Evolutionary conservation across 176 grass and related monocot species (phyloP).

Genomic region (Guadua angustifolia): DNA sequence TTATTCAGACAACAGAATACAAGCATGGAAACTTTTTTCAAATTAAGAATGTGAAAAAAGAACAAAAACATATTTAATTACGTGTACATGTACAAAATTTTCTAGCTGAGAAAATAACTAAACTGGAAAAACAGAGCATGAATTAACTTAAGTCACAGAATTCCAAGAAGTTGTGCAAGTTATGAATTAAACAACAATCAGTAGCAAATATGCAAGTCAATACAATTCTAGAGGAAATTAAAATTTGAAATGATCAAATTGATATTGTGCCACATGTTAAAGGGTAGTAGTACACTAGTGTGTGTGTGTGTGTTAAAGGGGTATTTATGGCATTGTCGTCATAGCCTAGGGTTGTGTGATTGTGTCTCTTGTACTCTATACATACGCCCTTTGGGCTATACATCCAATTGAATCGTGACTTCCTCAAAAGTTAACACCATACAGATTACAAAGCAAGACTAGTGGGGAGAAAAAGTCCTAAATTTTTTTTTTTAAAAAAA

Average conservation of each 20-base stretch:
- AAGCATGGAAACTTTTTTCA: not conserved
- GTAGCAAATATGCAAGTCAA: slow-evolving; percentile 23
- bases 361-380: not conserved
- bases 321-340: not conserved
- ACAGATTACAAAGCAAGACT: not conserved
- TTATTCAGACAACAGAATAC: not conserved
- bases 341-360: not conserved
- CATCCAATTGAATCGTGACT: not conserved
- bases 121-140: slow-evolving; percentile 14
- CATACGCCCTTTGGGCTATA: not conserved
- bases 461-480: not conserved
- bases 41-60: slow-evolving; percentile 7
- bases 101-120: not conserved
- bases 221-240: slow-evolving; percentile 12
- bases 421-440: not conserved
- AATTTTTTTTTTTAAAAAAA: not conserved
- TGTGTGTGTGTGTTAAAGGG: not conserved
- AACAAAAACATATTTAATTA: not conserved
- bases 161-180: not conserved
- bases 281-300: not conserved
- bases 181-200: not conserved
- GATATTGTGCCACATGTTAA: not conserved
- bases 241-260: not conserved
- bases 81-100: not conserved
- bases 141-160: slow-evolving; percentile 19